These are phyloP conservation scores for Gnomoniopsis smithogilvyi DNA, from an alignment of 2,329 filamentous ascomycete species.

Conservation along the genomic window DNA sequence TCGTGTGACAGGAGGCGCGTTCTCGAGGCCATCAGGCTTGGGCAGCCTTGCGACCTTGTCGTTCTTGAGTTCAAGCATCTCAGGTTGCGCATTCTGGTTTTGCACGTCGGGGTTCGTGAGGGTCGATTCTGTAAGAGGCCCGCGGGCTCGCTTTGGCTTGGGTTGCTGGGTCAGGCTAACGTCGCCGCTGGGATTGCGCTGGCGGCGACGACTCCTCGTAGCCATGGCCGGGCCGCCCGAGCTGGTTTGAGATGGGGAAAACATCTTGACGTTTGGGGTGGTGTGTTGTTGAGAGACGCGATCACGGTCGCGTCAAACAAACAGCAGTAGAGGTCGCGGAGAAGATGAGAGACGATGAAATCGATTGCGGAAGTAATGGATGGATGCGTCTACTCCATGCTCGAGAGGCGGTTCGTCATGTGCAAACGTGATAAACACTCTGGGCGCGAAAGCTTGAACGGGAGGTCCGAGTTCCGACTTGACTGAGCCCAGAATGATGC, in stretches of 20 bases:
- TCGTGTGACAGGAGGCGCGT: conserved; percentile 24
- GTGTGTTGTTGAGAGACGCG: conserved; percentile 9
- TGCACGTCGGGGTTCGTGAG: conserved; percentile 48
- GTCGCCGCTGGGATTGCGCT: conserved; percentile 56
- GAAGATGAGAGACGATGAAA: background rate
- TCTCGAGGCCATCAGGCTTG: conserved; percentile 44
- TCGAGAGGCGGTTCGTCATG: background rate
- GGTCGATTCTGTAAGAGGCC: conserved; percentile 55
- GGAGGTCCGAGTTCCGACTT: background rate
- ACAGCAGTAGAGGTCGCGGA: background rate
- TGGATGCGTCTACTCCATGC: conserved; percentile 14
- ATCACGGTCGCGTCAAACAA: conserved; percentile 1
- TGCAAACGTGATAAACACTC: background rate
- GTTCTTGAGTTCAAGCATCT: conserved; percentile 55
- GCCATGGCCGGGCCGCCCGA: conserved; percentile 53
- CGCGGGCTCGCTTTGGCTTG: conserved; percentile 61
- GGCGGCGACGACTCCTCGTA: conserved; percentile 59
- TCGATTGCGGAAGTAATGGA: conserved; percentile 2
- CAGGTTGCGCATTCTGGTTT: conserved; percentile 31
- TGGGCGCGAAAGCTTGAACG: background rate
- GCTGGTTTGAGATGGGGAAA: conserved; percentile 49
- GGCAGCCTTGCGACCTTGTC: conserved; percentile 46
- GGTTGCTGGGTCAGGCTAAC: conserved; percentile 49
- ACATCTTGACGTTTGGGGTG: conserved; percentile 43
- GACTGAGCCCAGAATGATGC: background rate